A percentile compares a stretch with the other conserved stretches of the same genome.
phyloP scores from a whole-genome alignment of 495 filamentous ascomycete genomes.

The Pyrenopolyporus hunteri region DNA sequence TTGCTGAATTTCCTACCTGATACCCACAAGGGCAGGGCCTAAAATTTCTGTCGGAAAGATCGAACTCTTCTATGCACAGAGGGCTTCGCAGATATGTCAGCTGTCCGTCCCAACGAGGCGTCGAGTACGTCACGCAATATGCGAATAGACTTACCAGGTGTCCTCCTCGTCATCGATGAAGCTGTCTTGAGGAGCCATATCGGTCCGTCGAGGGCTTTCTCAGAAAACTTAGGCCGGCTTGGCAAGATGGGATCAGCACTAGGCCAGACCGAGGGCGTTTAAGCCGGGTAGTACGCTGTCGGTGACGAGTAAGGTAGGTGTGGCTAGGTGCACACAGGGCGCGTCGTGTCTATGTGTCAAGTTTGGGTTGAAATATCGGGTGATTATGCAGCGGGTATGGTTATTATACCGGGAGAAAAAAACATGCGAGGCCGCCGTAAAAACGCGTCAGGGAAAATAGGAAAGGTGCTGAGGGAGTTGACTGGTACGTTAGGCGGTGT shows the following conservation, averaged over 20 bases:
- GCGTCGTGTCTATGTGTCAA: conserved; percentile 29
- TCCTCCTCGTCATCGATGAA: conserved; percentile 98
- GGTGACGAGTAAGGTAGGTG: neutral
- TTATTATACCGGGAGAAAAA: conserved; percentile 20
- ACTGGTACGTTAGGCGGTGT: neutral
- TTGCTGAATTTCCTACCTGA: conserved; percentile 67
- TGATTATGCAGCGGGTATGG: conserved; percentile 30
- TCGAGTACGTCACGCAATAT: neutral
- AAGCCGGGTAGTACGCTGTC: neutral
- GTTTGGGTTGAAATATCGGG: conserved; percentile 37
- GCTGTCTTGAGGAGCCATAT: conserved; percentile 84
- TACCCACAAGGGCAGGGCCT: conserved; percentile 97
- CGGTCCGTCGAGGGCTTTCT: conserved; percentile 29
- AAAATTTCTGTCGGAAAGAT: conserved; percentile 96
- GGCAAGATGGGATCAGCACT: conserved; percentile 14
- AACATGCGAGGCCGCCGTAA: conserved; percentile 17
- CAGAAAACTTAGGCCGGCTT: conserved; percentile 12
- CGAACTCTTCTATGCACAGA: conserved; percentile 98
- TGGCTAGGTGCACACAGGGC: conserved; percentile 4
- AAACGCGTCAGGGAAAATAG: conserved; percentile 20
- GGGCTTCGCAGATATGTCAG: conserved; percentile 63
- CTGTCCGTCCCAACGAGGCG: neutral
- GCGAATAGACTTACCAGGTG: conserved; percentile 67
- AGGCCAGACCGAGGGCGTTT: neutral
- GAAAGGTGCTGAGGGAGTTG: neutral